Base-by-base conservation (phyloP, 2,329 filamentous ascomycete species). In the Aspergillus tamarii region DNA sequence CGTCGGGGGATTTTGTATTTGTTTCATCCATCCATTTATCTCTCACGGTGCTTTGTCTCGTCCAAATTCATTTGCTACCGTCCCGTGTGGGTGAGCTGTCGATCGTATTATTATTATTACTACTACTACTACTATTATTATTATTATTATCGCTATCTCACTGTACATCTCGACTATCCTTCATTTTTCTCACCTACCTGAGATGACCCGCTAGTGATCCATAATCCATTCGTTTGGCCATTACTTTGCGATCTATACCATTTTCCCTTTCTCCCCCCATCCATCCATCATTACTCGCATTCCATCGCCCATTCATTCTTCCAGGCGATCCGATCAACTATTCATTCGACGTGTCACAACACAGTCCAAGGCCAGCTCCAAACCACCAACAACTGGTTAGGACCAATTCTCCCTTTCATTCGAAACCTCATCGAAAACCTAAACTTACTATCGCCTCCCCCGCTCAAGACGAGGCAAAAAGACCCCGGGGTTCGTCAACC, bases 281-380 rank as follows among this genome's bases (percentile, higher is more conserved):
- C 46, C 28, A 6, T 14, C n/a, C 10, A 26, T 9, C 0, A 10
- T 6, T 26, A 4, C 45, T 7, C 23, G 26, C 23, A 50, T 50
- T 26, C 46, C 14, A 10, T 23, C 23, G 6, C 28, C 11, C n/a
- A 30, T 26, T 26, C 23, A 26, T 26, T 26, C 23, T 26, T 26
- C 23, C 23, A 26, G 23, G 23, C 23, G 23, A 26, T 26, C 23
- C 23, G 23, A 4, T 26, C 23, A 26, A 2, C 23, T 26, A 26
- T 52, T 52, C 48, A n/a, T 32, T 55, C 52, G 16, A 55, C 52
- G 32, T 55, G 52, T 55, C 52, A 55, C 52, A 55, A 55, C 21
- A 21, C 52, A 50, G 30, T 50, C 45, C 23, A 48, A 28, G 23
- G 21, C 45, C 45, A 1, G 9, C 23, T 50, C 26, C 16, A 9